These are phyloP conservation scores for Pisolithus marmoratus DNA, from an alignment of 768 basidiomycete species.

Conservation along the genomic window DNA sequence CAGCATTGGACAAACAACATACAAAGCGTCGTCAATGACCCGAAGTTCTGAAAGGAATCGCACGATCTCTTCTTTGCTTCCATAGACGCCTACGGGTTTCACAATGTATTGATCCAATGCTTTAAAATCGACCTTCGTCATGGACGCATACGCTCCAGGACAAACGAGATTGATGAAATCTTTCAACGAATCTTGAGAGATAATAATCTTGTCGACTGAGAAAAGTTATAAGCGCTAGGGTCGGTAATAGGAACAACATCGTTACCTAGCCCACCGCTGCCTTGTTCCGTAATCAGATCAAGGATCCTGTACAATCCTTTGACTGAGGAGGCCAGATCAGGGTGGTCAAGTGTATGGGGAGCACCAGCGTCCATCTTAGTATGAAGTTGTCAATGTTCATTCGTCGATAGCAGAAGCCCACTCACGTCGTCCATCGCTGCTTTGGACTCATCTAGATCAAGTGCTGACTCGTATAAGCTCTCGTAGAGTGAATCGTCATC, in stretches of 20 bases:
- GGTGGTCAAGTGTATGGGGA: constrained; percentile 2
- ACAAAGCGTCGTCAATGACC: constrained; percentile 37
- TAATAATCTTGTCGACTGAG: constrained; percentile 59
- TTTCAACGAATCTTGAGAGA: constrained; percentile 44
- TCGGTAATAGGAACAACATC: neutral
- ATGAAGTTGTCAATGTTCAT: neutral
- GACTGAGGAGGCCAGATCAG: constrained; percentile 27
- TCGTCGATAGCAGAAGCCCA: too few species aligned
- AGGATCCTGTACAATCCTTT: constrained; percentile 48
- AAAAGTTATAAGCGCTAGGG: neutral
- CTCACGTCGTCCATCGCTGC: neutral
- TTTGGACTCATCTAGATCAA: neutral
- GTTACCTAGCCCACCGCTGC: constrained; percentile 47
- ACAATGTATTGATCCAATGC: constrained; percentile 40
- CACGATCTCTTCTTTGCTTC: constrained; percentile 46
- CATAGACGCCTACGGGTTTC: constrained; percentile 54
- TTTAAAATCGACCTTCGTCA: constrained; percentile 54
- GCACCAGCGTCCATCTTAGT: constrained; percentile 1
- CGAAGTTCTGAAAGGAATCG: constrained; percentile 35
- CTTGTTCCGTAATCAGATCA: constrained; percentile 47
- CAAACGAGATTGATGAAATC: constrained; percentile 42
- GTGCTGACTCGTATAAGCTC: neutral
- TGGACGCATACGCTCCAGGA: constrained; percentile 47
- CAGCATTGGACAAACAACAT: constrained; percentile 10
- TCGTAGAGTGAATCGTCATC: neutral